Conservation (phyloP, 148 eudicot species). For the Cornus kousa region DNA sequence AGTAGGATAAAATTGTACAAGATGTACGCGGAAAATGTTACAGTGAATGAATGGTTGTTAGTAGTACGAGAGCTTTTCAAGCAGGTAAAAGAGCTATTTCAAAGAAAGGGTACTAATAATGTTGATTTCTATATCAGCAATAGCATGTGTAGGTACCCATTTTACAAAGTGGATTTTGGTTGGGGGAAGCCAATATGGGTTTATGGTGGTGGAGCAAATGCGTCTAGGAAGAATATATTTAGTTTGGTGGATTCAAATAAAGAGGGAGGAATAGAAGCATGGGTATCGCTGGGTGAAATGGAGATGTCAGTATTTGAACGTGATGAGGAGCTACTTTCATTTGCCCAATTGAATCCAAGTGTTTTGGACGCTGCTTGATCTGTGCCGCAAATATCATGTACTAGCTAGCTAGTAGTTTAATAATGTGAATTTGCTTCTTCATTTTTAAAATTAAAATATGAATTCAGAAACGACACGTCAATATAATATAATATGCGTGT, state of each 20-base stretch:
- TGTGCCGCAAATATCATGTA: no score
- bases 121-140: background rate
- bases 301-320: slow-evolving; percentile 3
- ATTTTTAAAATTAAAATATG: no score
- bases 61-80: background rate
- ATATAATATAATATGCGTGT: no score
- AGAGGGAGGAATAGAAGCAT: background rate
- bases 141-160: background rate
- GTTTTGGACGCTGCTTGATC: no score
- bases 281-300: background rate
- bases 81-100: background rate
- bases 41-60: slow-evolving; percentile 1
- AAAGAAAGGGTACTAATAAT: background rate
- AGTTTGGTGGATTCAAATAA: background rate
- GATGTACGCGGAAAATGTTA: background rate
- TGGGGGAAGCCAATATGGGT: background rate
- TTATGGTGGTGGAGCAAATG: background rate
- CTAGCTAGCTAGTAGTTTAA: no score
- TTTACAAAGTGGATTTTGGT: background rate
- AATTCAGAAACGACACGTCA: no score
- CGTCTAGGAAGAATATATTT: background rate
- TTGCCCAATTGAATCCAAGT: background rate
- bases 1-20: background rate
- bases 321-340: background rate
- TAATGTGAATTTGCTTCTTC: no score